phyloP scores from a whole-genome alignment of 2,329 filamentous ascomycete genomes.

The Neocatenulostroma microsporum region DNA sequence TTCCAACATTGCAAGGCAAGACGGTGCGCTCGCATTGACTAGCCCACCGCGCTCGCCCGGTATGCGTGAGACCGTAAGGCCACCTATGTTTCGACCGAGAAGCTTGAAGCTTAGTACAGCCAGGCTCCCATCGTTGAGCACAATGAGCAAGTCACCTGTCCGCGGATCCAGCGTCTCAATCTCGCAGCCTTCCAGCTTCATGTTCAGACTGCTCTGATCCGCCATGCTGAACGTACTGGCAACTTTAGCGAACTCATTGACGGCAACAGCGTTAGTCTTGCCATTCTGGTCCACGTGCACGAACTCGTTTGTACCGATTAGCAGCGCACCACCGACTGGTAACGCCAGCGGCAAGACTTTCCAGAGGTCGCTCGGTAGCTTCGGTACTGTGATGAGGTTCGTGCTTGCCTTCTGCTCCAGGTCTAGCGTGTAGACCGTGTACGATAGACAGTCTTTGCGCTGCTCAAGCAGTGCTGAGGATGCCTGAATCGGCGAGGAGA shows the following conservation, averaged over 20 bases:
- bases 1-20: slow-evolving; percentile 62
- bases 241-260: slow-evolving; percentile 82
- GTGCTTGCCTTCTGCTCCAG: slow-evolving; percentile 90
- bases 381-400: slow-evolving; percentile 76
- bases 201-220: slow-evolving; percentile 72
- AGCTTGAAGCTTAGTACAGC: slow-evolving; percentile 73
- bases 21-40: slow-evolving; percentile 54
- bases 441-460: slow-evolving; percentile 76
- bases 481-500: slow-evolving; percentile 67
- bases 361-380: slow-evolving; percentile 80
- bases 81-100: slow-evolving; percentile 85
- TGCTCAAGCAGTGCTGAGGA: slow-evolving; percentile 67
- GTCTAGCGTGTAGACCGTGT: slow-evolving; percentile 92
- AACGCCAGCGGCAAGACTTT: slow-evolving; percentile 73
- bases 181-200: slow-evolving; percentile 73
- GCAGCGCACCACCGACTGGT: slow-evolving; percentile 78
- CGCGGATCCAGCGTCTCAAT: slow-evolving; percentile 70
- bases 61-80: slow-evolving; percentile 64
- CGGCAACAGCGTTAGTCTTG: slow-evolving; percentile 82
- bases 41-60: slow-evolving; percentile 54
- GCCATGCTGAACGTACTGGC: slow-evolving; percentile 75
- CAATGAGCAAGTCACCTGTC: slow-evolving; percentile 74
- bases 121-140: slow-evolving; percentile 67
- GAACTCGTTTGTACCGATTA: slow-evolving; percentile 82
- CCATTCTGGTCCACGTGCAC: slow-evolving; percentile 95